These are phyloP conservation scores for Chrysopogon serrulatus DNA, from an alignment of 176 grass and related monocot species.

Conservation along the genomic window DNA sequence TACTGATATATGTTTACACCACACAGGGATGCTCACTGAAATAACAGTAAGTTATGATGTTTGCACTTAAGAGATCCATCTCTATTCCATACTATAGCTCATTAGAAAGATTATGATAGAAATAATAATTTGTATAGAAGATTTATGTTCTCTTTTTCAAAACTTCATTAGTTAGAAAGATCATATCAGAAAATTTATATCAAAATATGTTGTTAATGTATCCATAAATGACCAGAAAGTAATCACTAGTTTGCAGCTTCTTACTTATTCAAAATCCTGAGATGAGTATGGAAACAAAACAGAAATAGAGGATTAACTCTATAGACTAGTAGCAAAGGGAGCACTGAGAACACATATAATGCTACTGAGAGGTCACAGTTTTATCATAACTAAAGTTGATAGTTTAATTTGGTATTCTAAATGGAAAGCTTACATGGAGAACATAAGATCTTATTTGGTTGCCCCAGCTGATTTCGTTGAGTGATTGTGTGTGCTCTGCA, in stretches of 20 bases:
- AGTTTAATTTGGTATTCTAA: neutral
- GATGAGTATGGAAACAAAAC: neutral
- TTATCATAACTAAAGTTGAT: slow-evolving; percentile 7
- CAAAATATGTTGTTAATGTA: neutral
- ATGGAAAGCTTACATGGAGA: slow-evolving; percentile 71
- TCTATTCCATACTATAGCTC: neutral
- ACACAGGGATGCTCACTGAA: neutral
- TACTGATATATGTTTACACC: neutral
- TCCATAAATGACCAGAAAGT: neutral
- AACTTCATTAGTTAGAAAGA: neutral
- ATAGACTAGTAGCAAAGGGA: slow-evolving; percentile 6
- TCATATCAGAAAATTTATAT: neutral
- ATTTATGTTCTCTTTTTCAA: neutral
- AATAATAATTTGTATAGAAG: neutral
- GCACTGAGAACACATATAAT: neutral
- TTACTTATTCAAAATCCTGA: neutral
- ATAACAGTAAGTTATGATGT: neutral
- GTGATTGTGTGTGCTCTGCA: slow-evolving; percentile 91
- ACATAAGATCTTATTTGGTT: slow-evolving; percentile 98
- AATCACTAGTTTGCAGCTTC: neutral
- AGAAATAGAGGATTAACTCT: neutral
- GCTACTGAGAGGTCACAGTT: neutral
- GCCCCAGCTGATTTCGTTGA: slow-evolving; percentile 90
- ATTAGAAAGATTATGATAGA: neutral
- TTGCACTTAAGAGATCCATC: neutral